These are phyloP conservation scores for Colletotrichum sp. DNA, from an alignment of 2,329 filamentous ascomycete species.

Conservation along the genomic window DNA sequence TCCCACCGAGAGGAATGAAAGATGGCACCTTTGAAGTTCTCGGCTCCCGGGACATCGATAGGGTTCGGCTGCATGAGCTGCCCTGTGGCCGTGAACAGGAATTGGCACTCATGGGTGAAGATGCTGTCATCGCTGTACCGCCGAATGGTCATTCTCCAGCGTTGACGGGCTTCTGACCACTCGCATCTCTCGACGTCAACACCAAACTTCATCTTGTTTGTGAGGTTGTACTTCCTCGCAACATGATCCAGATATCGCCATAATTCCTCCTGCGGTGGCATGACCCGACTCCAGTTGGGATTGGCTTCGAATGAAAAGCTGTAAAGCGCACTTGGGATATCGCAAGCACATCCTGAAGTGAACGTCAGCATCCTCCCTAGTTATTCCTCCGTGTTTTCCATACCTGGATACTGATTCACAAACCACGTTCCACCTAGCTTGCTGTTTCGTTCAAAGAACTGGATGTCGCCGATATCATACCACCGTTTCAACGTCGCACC, in stretches of 20 bases:
- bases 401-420: slow-evolving; percentile 65
- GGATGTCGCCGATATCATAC: slow-evolving; percentile 63
- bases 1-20: slow-evolving; percentile 64
- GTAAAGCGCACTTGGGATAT: slow-evolving; percentile 65
- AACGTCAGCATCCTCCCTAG: background rate
- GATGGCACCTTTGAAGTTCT: slow-evolving; percentile 56
- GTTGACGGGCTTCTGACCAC: slow-evolving; percentile 38
- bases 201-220: slow-evolving; percentile 42
- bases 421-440: slow-evolving; percentile 70
- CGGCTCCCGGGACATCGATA: slow-evolving; percentile 51
- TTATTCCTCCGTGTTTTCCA: background rate
- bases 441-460: slow-evolving; percentile 63
- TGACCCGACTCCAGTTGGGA: slow-evolving; percentile 62
- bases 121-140: slow-evolving; percentile 25
- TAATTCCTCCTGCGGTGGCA: slow-evolving; percentile 62
- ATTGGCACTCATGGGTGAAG: slow-evolving; percentile 41
- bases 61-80: slow-evolving; percentile 36
- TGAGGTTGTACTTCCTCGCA: slow-evolving; percentile 49
- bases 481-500: slow-evolving; percentile 63
- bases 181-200: slow-evolving; percentile 40
- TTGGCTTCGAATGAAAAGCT: slow-evolving; percentile 67
- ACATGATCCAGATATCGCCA: slow-evolving; percentile 59
- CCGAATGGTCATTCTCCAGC: slow-evolving; percentile 39
- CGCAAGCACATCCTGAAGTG: slow-evolving; percentile 49
- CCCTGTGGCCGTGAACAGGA: slow-evolving; percentile 42